Base-by-base conservation (phyloP, 2,329 filamentous ascomycete species). In the Cladophialophora chaetospira region DNA sequence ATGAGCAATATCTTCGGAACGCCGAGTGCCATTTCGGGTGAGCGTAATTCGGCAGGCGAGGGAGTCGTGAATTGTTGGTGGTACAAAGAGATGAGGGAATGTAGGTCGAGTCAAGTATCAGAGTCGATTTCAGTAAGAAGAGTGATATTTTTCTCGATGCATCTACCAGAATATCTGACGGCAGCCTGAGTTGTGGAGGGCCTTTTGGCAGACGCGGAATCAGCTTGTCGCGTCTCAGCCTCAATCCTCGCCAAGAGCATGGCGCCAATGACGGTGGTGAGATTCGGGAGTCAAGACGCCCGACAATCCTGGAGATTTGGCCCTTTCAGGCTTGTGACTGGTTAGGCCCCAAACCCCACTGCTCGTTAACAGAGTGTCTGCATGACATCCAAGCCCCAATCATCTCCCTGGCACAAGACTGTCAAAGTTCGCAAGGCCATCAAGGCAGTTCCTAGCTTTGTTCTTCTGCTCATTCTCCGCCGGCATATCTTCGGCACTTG, bases 1-100 rank as follows among this genome's bases (percentile, higher is more conserved):
- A 62, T 53, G n/a, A 62, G 54, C 4, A 59, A 23, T 11, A 49
- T 45, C 26, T 57, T 60, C 9, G 55, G 33, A 4, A 36, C 11
- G 13, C 47, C 40, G 29, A 57, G 53, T 38, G 57, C 60, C 60
- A 60, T 60, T 15, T 4, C 15, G 19, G 23, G 15, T 9, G 28
- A 26, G 44, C 19, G 21, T 21, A 5, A 9, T 9, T 42, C 19
- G 9, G 9, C 9, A 38, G 13, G 29, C 13, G 9, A n/a, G 26
- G 31, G 11, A 21, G 28, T 17, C 8, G 5, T 31, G 5, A 17
- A 4, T 29, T 17, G 26, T 11, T 3, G 28, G 21, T 31, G 11
- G 5, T 17, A 17, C 17, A 2, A 21, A 26, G 21, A 31, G 8
- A 31, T 17, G 28, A 28, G 9, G 13, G 15, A 8, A 11, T 38